Percentiles rank a stretch among this genome's conserved stretches.
Evolutionary conservation across 2,329 filamentous ascomycete species (phyloP).

Genomic region (Alternaria dauci): DNA sequence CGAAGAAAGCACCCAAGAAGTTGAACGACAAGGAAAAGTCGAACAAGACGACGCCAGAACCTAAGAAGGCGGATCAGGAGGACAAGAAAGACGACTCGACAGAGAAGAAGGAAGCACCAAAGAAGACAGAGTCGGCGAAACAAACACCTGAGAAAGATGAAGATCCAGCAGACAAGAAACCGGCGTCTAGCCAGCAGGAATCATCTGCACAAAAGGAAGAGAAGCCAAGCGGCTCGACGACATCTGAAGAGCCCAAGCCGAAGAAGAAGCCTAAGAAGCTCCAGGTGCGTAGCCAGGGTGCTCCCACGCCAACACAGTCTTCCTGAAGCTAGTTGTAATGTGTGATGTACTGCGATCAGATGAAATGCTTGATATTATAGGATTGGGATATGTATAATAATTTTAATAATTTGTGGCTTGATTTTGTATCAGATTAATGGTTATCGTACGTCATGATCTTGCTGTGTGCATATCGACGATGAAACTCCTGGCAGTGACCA

Average conservation of each 20-base stretch:
- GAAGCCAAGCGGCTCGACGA: conserved; percentile 2
- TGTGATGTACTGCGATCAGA: neutral
- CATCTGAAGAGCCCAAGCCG: conserved; percentile 26
- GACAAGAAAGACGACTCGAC: conserved; percentile 7
- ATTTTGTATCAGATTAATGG: neutral
- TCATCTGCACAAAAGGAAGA: conserved; percentile 4
- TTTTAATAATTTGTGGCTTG: neutral
- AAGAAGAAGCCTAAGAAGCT: conserved; percentile 53
- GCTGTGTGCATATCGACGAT: too few relatives aligned
- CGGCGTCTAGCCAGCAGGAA: neutral
- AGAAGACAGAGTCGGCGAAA: conserved; percentile 1
- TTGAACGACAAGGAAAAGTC: conserved; percentile 17
- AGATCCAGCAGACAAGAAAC: conserved; percentile 7
- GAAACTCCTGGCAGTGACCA: neutral
- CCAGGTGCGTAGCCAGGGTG: conserved; percentile 35
- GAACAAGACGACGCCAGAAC: conserved; percentile 21
- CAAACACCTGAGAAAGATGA: conserved; percentile 17
- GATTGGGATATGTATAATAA: neutral
- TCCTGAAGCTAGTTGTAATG: neutral
- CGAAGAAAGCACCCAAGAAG: conserved; percentile 31
- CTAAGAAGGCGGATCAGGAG: conserved; percentile 17
- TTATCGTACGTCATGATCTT: neutral
- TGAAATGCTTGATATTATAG: neutral
- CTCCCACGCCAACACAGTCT: conserved; percentile 19
- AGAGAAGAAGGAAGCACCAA: conserved; percentile 9